A percentile compares a stretch with the other conserved stretches of the same genome.
phyloP scores from a whole-genome alignment of 306 rosid species.

The apple (Malus domestica) region ASM211411v1 NC_041799.1:13884001-13884500 shows the following conservation, averaged over 20 bases:
- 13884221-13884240: not conserved
- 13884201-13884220: not conserved
- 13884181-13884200: not conserved
- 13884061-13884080: not conserved
- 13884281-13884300: not conserved
- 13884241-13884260: not conserved
- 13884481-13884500: not conserved
- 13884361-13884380: constrained; percentile 19
- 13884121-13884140: not conserved
- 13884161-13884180: not conserved
- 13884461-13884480: not conserved
- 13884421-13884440: constrained; percentile 89
- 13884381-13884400: constrained; percentile 85
- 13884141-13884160: not conserved
- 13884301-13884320: not conserved
- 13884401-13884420: constrained; percentile 75
- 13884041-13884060: not conserved
- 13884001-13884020: not conserved
- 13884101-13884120: not conserved
- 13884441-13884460: constrained; percentile 47
- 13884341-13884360: not conserved
- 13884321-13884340: not conserved
- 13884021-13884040: not conserved
- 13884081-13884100: not conserved
- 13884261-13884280: not conserved